These are phyloP conservation scores for Fusarium pseudocircinatum DNA, from an alignment of 2,329 filamentous ascomycete genomes.

Conservation along the genomic window DNA sequence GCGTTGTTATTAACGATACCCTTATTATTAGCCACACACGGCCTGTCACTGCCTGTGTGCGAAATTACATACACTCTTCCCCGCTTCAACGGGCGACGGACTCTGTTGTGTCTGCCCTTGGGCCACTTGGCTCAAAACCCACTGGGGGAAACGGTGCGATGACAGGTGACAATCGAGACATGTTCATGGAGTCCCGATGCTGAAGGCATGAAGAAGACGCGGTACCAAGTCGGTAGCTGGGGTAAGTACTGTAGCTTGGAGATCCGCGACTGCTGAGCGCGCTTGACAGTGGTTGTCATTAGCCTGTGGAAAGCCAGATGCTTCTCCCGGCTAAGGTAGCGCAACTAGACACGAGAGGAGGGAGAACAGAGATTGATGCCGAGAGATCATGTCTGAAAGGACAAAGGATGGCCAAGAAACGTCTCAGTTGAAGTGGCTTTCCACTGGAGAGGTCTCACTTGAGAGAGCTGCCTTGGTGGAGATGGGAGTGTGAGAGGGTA, in stretches of 20 bases:
- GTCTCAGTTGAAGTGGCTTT: constrained; percentile 27
- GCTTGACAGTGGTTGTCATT: not conserved
- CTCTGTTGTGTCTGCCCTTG: constrained; percentile 15
- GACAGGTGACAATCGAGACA: constrained; percentile 31
- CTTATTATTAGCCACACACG: constrained; percentile 14
- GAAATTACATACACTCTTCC: constrained; percentile 11
- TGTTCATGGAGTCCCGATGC: constrained; percentile 1
- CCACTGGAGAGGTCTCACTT: constrained; percentile 20
- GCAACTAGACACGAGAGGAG: constrained; percentile 19
- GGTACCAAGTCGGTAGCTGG: not conserved
- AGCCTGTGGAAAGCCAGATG: not conserved
- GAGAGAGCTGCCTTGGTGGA: constrained; percentile 9
- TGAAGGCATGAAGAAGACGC: not conserved
- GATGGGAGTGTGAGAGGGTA: constrained; percentile 16
- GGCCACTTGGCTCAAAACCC: not conserved
- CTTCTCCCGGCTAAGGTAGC: constrained; percentile 12
- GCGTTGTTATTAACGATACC: not conserved
- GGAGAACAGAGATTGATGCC: constrained; percentile 10
- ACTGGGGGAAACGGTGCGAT: constrained; percentile 7
- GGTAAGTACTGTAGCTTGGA: constrained; percentile 10
- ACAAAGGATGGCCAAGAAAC: constrained; percentile 23
- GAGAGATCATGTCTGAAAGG: constrained; percentile 26
- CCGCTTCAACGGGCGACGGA: constrained; percentile 28
- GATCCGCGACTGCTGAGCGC: constrained; percentile 5
- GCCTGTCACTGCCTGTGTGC: constrained; percentile 9